phyloP scores from a whole-genome alignment of 805 yeast genomes.

The Metschnikowia kunwiensis region DNA sequence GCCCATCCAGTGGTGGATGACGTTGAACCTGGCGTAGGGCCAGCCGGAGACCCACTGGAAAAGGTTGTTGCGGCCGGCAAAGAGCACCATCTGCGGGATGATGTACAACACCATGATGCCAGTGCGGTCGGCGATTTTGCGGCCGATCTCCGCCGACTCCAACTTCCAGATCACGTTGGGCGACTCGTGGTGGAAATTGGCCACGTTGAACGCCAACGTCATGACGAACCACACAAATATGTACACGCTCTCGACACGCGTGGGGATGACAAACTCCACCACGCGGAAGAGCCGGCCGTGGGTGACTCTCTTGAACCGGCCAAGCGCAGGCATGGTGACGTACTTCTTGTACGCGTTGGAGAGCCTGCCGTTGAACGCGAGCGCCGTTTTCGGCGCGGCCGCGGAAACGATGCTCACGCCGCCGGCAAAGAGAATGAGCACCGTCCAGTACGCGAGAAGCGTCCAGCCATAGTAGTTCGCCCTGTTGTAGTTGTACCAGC shows the following conservation, averaged over 20 bases:
- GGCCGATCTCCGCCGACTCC: slow-evolving; percentile 9
- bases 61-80: slow-evolving; percentile 74
- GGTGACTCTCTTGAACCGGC: slow-evolving; percentile 13
- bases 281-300: slow-evolving; percentile 10
- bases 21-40: slow-evolving; percentile 56
- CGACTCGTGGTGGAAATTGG: slow-evolving; percentile 11
- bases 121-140: slow-evolving; percentile 49
- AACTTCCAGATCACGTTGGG: slow-evolving; percentile 11
- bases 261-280: slow-evolving; percentile 30
- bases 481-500: slow-evolving; percentile 38
- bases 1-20: slow-evolving; percentile 67
- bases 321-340: slow-evolving; percentile 29
- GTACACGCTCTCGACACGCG: slow-evolving; percentile 24
- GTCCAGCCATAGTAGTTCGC: slow-evolving; percentile 40
- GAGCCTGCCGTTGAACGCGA: slow-evolving; percentile 29
- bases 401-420: slow-evolving; percentile 37
- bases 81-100: slow-evolving; percentile 52
- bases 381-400: slow-evolving; percentile 37
- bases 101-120: slow-evolving; percentile 49
- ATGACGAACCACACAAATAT: slow-evolving; percentile 20
- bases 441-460: slow-evolving; percentile 48
- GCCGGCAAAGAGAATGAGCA: slow-evolving; percentile 41
- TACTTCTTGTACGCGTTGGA: slow-evolving; percentile 25
- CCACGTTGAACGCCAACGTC: slow-evolving; percentile 14
- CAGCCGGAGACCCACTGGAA: slow-evolving; percentile 61